Percentiles rank a stretch among this genome's conserved stretches.
These are phyloP conservation scores for Proliferodiscus dingleyae DNA, from an alignment of 2,329 filamentous ascomycete species.

Conservation along the genomic window DNA sequence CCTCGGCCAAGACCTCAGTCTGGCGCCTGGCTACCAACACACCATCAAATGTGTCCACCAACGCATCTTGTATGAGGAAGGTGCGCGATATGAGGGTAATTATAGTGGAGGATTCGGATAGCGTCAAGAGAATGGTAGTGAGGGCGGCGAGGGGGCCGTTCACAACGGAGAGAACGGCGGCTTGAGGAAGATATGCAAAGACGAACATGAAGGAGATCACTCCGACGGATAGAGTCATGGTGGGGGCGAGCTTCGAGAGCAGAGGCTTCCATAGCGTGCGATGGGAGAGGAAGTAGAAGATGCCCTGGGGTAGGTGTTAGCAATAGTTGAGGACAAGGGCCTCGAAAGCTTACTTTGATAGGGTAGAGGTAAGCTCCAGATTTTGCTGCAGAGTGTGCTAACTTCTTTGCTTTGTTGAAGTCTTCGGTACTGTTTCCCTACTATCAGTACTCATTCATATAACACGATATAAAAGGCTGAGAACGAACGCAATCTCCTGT, in stretches of 20 bases:
- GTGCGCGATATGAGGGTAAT: slow-evolving; percentile 56
- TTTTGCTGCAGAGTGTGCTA: slow-evolving; percentile 64
- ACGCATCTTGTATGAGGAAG: slow-evolving; percentile 74
- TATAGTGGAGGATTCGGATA: slow-evolving; percentile 57
- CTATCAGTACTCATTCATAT: background rate
- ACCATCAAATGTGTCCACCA: slow-evolving; percentile 87
- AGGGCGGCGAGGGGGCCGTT: slow-evolving; percentile 78
- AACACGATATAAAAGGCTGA: background rate
- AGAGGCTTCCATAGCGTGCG: slow-evolving; percentile 55
- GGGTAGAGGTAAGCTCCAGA: slow-evolving; percentile 85
- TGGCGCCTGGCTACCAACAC: slow-evolving; percentile 50
- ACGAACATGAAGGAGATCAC: slow-evolving; percentile 80
- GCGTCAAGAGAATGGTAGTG: slow-evolving; percentile 63
- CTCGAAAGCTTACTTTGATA: slow-evolving; percentile 49
- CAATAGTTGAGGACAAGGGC: background rate
- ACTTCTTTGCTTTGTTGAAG: slow-evolving; percentile 56
- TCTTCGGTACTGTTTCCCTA: slow-evolving; percentile 58
- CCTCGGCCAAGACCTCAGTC: slow-evolving; percentile 62
- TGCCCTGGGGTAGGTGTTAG: slow-evolving; percentile 42
- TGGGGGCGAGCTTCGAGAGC: slow-evolving; percentile 50
- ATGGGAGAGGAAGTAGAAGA: slow-evolving; percentile 54
- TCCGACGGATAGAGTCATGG: slow-evolving; percentile 63
- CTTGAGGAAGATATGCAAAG: slow-evolving; percentile 81
- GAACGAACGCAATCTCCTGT: slow-evolving; percentile 32
- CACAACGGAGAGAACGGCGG: slow-evolving; percentile 75